Evolutionary conservation across 768 basidiomycete genomes (phyloP).

Genomic region (Suillus lakei): DNA sequence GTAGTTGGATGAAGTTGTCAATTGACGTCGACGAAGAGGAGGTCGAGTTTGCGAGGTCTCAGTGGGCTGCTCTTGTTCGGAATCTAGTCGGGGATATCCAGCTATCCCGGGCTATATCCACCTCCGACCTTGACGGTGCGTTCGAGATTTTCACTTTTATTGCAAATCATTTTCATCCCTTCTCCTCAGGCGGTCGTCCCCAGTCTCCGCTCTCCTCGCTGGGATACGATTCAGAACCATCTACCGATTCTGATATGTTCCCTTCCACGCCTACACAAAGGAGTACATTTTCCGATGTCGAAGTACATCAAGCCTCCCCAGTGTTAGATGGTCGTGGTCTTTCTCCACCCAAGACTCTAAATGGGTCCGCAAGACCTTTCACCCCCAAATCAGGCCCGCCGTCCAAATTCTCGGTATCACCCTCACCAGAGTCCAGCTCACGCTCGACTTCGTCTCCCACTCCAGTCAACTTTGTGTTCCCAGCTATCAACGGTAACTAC

Average conservation of each 20-base stretch:
- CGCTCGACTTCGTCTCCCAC: conserved; percentile 10
- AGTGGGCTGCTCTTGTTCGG: conserved; percentile 48
- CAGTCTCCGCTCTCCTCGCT: conserved; percentile 11
- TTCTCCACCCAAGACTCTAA: conserved; percentile 30
- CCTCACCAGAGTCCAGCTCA: conserved; percentile 16
- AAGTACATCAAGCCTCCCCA: conserved; percentile 11
- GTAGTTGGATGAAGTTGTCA: conserved; percentile 6
- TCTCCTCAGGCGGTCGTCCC: conserved; percentile 4
- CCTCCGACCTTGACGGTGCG: conserved; percentile 10
- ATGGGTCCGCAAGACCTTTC: conserved; percentile 51
- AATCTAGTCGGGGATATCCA: conserved; percentile 40
- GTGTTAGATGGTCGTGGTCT: not conserved
- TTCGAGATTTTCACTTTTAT: not conserved
- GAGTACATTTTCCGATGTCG: conserved; percentile 4
- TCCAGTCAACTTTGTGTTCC: conserved; percentile 48
- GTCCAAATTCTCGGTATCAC: conserved; percentile 22
- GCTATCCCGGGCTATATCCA: not conserved
- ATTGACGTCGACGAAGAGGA: conserved; percentile 39
- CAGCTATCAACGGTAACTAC: conserved; percentile 45
- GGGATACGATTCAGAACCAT: conserved; percentile 14
- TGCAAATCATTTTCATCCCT: not conserved
- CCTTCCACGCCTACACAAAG: conserved; percentile 13
- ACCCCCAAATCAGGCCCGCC: conserved; percentile 41
- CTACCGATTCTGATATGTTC: conserved; percentile 13
- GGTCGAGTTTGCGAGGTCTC: conserved; percentile 38